These are phyloP conservation scores for Bruguiera sexangula DNA, from an alignment of 345 rosid species.

Conservation along the genomic window DNA sequence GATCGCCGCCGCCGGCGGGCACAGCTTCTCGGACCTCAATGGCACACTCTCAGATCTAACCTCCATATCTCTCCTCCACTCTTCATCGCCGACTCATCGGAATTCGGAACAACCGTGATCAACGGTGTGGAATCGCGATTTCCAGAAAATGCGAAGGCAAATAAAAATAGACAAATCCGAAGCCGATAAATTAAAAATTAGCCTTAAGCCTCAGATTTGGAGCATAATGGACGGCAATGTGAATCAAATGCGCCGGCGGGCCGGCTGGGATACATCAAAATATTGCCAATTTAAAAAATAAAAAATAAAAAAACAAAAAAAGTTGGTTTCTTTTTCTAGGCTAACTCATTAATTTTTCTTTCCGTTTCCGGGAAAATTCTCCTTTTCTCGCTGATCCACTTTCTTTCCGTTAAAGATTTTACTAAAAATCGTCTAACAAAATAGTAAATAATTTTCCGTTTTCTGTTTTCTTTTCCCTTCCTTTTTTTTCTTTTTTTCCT, in stretches of 20 bases:
- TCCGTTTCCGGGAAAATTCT: conserved; percentile 9
- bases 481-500: no score
- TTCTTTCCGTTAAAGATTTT: no score
- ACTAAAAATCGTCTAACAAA: no score
- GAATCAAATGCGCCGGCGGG: not conserved
- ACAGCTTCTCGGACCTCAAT: conserved; percentile 60
- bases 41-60: conserved; percentile 67
- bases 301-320: not conserved
- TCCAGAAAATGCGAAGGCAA: not conserved
- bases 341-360: not conserved
- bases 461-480: no score
- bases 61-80: conserved; percentile 61
- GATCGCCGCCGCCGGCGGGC: conserved; percentile 36
- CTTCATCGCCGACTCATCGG: conserved; percentile 75
- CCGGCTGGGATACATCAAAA: not conserved
- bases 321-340: not conserved
- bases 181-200: no score
- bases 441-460: no score
- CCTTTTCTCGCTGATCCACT: not conserved
- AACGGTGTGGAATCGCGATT: not conserved
- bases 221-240: no score
- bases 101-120: not conserved
- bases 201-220: no score
- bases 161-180: not conserved
- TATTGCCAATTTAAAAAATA: not conserved